phyloP scores from a whole-genome alignment of 75 land plant species.

The Gnetum montanum region DNA sequence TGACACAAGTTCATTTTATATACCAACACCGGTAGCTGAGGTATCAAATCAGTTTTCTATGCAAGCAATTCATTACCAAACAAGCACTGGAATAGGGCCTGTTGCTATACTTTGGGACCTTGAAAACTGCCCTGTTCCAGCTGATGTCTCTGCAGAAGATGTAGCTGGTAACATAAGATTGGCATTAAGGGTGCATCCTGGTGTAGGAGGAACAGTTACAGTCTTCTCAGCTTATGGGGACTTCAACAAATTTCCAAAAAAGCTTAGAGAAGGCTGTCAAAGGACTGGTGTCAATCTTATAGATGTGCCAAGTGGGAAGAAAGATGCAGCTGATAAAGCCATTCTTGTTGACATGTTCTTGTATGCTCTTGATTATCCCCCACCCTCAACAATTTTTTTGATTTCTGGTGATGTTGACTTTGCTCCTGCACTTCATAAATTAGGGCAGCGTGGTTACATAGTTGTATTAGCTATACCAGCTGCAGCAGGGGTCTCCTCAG shows the following conservation, averaged over 20 bases:
- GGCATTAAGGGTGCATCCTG: conserved; percentile 77
- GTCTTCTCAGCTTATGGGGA: conserved; percentile 94
- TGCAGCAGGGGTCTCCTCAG: conserved; percentile 68
- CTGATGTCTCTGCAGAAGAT: conserved; percentile 76
- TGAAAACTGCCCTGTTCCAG: conserved; percentile 89
- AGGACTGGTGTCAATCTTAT: conserved; percentile 93
- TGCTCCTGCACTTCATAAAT: conserved; percentile 88
- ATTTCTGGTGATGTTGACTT: conserved; percentile 97
- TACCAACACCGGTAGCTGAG: too few relatives aligned
- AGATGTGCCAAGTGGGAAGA: conserved; percentile 94
- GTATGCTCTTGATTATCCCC: conserved; percentile 92
- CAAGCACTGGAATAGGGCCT: conserved; percentile 20
- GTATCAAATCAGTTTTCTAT: background rate
- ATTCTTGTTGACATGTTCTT: conserved; percentile 94
- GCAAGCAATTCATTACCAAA: background rate
- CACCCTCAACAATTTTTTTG: conserved; percentile 85
- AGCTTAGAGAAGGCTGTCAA: conserved; percentile 93
- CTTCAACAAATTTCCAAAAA: conserved; percentile 84
- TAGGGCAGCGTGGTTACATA: conserved; percentile 86
- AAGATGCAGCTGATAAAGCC: conserved; percentile 98
- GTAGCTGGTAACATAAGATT: conserved; percentile 82
- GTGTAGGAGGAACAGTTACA: conserved; percentile 58
- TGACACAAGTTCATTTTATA: too few relatives aligned
- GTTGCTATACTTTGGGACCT: conserved; percentile 91
- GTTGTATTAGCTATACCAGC: conserved; percentile 82